Base-by-base conservation (phyloP, 2,329 filamentous ascomycete species). In the Lachnellula subtilissima region DNA sequence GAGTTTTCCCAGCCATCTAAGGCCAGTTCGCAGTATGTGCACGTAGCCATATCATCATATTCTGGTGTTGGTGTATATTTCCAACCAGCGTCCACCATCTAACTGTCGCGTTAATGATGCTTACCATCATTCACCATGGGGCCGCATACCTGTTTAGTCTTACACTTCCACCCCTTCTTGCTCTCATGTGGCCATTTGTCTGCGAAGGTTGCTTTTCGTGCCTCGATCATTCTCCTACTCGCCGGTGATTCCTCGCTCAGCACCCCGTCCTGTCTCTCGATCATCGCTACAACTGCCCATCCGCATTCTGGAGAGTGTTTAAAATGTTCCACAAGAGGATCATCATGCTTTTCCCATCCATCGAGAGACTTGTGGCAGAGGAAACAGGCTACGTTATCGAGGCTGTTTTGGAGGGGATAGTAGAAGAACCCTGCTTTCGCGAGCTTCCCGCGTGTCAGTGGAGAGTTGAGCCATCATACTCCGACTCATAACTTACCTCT, bases 1-100 rank as follows among this genome's bases (percentile, higher is more conserved):
- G 87, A 86, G 1, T 88, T 87, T 69, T 97, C 94, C 94, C 95
- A 99, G 6, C 91, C 91, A 71, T 97, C 93, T 11, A 99, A 80
- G 11, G 88, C 91, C 15, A 97, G 75, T 55, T 88, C 84, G 75
- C 94, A 99, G 73, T 97, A 97, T 28, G 89, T 81, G 70, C 94
- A 99, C 11, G 88, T 94, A 9, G 90, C 89, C 75, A 93, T 89
- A 71, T 99, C 94, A 62, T 94, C 87, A 12, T 86, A 90, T 45
- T 93, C 91, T 45, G 83, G 75, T 5, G 84, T 89, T 0, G 94
- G 92, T 23, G 91, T 95, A 73, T 92, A 97, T 69, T 88, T 91
- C 92, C 93, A 99, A 11, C 94, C 94, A 28, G 91, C 89, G 62
- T 93, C 89, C 36, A 90, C 90, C 76, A 97, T 86, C 85, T 94